Percentiles rank a stretch among this genome's conserved stretches.
These are phyloP conservation scores for Trichomonascaceae sp. DNA, from an alignment of 1,139 yeast genomes.

Conservation along the genomic window DNA sequence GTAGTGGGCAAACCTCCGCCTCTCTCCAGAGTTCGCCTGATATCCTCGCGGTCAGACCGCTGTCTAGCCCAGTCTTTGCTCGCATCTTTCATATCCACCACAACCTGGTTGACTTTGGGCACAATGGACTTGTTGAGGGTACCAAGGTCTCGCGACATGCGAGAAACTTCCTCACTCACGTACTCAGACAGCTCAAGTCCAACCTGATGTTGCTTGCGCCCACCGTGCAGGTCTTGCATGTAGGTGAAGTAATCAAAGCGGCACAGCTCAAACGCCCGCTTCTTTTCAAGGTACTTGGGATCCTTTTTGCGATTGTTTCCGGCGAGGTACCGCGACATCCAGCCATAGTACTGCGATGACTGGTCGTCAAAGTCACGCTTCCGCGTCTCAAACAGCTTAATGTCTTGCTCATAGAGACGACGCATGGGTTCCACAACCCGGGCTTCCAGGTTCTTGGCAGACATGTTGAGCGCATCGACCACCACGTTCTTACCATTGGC, in stretches of 20 bases:
- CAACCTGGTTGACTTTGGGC: conserved; percentile 21
- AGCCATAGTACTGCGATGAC: conserved; percentile 59
- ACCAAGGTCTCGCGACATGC: conserved; percentile 17
- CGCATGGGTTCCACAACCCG: conserved; percentile 30
- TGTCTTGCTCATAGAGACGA: conserved; percentile 28
- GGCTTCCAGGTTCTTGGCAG: conserved; percentile 17
- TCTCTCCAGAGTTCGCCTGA: conserved; percentile 26
- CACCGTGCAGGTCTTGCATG: conserved; percentile 46
- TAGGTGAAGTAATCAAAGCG: conserved; percentile 61
- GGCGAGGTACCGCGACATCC: conserved; percentile 57
- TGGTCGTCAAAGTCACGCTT: conserved; percentile 57
- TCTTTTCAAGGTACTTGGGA: conserved; percentile 45
- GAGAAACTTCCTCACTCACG: conserved; percentile 24
- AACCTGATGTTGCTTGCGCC: conserved; percentile 31
- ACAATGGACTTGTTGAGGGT: conserved; percentile 16
- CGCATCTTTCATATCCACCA: conserved; percentile 24
- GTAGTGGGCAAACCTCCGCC: conserved; percentile 1
- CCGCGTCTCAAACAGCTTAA: conserved; percentile 29
- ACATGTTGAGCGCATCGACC: conserved; percentile 11
- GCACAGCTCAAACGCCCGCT: conserved; percentile 51
- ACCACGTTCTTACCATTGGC: conserved; percentile 11
- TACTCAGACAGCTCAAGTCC: conserved; percentile 27
- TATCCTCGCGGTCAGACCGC: conserved; percentile 29
- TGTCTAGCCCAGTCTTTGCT: conserved; percentile 28
- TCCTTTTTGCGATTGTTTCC: conserved; percentile 36